Percentiles rank a stretch among this genome's conserved stretches.
phyloP scores from a whole-genome alignment of 208 protist species.

The Leishmania arabica region DNA sequence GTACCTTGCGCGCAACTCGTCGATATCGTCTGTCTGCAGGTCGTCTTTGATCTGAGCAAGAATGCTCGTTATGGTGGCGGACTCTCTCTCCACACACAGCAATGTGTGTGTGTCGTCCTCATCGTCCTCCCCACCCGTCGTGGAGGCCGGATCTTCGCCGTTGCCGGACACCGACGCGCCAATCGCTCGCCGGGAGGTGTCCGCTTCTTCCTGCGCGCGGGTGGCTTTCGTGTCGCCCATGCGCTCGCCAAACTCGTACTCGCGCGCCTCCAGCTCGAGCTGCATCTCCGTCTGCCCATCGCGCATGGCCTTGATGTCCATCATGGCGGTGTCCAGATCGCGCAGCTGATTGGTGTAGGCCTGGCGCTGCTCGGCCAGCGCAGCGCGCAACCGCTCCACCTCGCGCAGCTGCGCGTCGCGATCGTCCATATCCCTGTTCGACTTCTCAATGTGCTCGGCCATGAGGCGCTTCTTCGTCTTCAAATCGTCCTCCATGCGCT shows the following conservation, averaged over 20 bases:
- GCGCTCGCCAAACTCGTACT: constrained; percentile 78
- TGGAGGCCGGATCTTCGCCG: constrained; percentile 15
- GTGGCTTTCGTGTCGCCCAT: constrained; percentile 33
- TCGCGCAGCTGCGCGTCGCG: constrained; percentile 88
- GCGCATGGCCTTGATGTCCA: constrained; percentile 88
- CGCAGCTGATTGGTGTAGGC: constrained; percentile 77
- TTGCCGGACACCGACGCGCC: constrained; percentile 10
- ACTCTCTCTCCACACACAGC: constrained; percentile 52
- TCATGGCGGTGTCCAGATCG: constrained; percentile 80
- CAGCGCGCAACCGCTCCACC: constrained; percentile 77
- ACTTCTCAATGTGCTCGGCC: constrained; percentile 94
- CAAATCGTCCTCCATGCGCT: constrained; percentile 95
- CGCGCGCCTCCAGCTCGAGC: constrained; percentile 81
- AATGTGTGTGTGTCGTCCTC: constrained; percentile 35
- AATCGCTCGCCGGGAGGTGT: constrained; percentile 4
- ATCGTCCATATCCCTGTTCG: constrained; percentile 96
- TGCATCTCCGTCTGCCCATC: constrained; percentile 84
- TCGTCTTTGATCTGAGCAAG: constrained; percentile 83
- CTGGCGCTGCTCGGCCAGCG: constrained; percentile 79
- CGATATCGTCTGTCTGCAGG: constrained; percentile 82
- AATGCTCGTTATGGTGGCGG: constrained; percentile 71
- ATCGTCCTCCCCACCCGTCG: constrained; percentile 41
- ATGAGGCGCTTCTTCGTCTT: constrained; percentile 93
- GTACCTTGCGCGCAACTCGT: constrained; percentile 84
- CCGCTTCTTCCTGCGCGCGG: constrained; percentile 18